A percentile compares a stretch with the other conserved stretches of the same genome.
Conservation (phyloP, 306 rosid species). For the Sicyos edulis region DNA sequence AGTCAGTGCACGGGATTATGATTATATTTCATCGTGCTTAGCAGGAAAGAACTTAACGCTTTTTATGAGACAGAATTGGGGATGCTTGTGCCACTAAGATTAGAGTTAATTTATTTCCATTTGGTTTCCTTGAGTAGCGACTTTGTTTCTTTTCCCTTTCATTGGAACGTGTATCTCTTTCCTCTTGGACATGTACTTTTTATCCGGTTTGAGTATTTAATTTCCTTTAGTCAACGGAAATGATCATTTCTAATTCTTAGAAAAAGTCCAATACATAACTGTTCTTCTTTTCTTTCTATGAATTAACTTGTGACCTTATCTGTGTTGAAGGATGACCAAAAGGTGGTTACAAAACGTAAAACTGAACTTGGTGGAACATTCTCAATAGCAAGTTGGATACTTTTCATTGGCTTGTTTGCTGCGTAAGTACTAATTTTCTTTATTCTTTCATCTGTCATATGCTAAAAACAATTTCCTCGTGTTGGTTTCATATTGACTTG, state of each 20-base stretch:
- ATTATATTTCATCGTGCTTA: background rate
- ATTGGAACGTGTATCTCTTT: background rate
- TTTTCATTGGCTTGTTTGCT: slow-evolving; percentile 79
- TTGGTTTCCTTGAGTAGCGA: background rate
- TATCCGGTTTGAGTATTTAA: background rate
- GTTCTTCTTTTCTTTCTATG: slow-evolving; percentile 6
- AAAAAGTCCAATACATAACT: background rate
- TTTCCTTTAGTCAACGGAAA: background rate
- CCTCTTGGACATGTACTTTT: background rate
- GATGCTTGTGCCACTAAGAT: background rate
- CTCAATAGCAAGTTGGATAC: slow-evolving; percentile 96
- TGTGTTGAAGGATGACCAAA: slow-evolving; percentile 68
- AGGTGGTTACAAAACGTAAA: slow-evolving; percentile 76
- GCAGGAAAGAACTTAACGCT: background rate
- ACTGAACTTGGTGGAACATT: slow-evolving; percentile 99
- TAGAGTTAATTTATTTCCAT: slow-evolving; percentile 7
- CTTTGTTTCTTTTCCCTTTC: slow-evolving; percentile 10
- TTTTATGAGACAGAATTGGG: background rate
- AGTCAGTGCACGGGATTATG: background rate
- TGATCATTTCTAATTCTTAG: background rate
- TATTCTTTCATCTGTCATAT: background rate
- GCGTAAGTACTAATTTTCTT: slow-evolving; percentile 57
- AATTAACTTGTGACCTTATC: slow-evolving; percentile 27
- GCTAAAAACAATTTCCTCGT: slow-evolving; percentile 8
- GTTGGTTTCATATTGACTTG: slow-evolving; percentile 33